These are phyloP conservation scores for Lachnellula cervina DNA, from an alignment of 2,329 filamentous ascomycete species.

Conservation along the genomic window DNA sequence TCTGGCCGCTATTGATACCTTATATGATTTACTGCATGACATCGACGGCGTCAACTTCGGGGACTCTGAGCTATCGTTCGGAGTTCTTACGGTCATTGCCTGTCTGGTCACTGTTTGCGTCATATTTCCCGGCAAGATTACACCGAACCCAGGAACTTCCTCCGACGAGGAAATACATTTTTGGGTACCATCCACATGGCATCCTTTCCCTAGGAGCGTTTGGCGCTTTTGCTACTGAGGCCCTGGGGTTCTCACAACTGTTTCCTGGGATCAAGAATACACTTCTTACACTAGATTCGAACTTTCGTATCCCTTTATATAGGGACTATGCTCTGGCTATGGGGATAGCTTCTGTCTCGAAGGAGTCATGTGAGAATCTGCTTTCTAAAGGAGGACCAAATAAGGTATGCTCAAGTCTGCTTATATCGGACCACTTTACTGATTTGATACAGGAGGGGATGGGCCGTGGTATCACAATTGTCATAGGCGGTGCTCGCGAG, in stretches of 20 bases:
- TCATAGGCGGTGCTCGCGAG: constrained; percentile 87
- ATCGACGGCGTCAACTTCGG: constrained; percentile 72
- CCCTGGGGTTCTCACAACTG: constrained; percentile 76
- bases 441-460: constrained; percentile 58
- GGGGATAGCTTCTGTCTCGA: constrained; percentile 83
- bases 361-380: constrained; percentile 86
- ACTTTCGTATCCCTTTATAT: constrained; percentile 91
- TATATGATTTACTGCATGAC: constrained; percentile 83
- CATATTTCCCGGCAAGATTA: constrained; percentile 84
- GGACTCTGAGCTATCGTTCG: constrained; percentile 68
- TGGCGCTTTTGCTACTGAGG: constrained; percentile 85
- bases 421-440: neutral
- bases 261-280: constrained; percentile 96
- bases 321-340: constrained; percentile 88
- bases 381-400: constrained; percentile 75
- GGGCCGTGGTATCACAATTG: constrained; percentile 94
- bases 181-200: constrained; percentile 95
- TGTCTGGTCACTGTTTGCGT: constrained; percentile 84
- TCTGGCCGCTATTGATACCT: constrained; percentile 72
- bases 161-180: constrained; percentile 85
- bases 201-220: constrained; percentile 98
- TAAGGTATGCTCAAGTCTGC: constrained; percentile 30
- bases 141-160: constrained; percentile 79
- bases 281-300: constrained; percentile 87
- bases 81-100: constrained; percentile 67